Evolutionary conservation across 2,329 filamentous ascomycete genomes (phyloP), one percentile per base, ranked within the genome.

Genomic region (Fusarium sp.): DNA sequence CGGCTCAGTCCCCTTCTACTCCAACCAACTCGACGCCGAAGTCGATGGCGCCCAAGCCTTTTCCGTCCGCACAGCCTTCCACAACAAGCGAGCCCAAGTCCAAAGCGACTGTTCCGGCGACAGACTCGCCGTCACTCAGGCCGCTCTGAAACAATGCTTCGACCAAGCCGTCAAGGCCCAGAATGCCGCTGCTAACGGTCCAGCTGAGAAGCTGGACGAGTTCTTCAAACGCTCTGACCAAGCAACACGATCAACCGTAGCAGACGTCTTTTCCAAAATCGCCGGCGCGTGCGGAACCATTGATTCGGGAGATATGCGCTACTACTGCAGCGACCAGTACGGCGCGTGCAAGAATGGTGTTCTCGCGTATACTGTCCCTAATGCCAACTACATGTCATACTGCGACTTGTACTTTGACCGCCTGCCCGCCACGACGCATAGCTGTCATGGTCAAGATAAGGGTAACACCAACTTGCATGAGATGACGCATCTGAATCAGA

Each of bases 401-500:
- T 92, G 90, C 79, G 81, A 83, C 16, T 77, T 88, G 22, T 90
- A 85, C 79, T 92, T 89, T 81, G 84, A 75, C 46, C 80, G 77
- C 14, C 82, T 92, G 11, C 81, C 86, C 0, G 81, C 83, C 3
- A 62, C 87, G 30, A 80, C 84, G 11, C 72, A 71, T 11, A 79
- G 76, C 2, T 92, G 90, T 81, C 88, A 91, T 75, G 84, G 74
- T 4, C 90, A 92, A 79, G 90, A 91, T 75, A 87, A 90, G 79
- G 87, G 87, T 4, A 90, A 86, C 13, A 91, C 90, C 16, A 84
- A 84, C 32, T 77, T 92, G 16, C 90, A 92, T 74, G 90, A 92
- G 82, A 82, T 84, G 70, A 91, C 90, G 11, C 90, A 92, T 75
- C 68, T 85, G 82, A 85, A n/a, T 79, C 84, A 75, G 83, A 80